Evolutionary conservation across 805 yeast species (phyloP), one percentile per base, ranked within the genome.

Genomic region (Huiozyma naganishii): DNA sequence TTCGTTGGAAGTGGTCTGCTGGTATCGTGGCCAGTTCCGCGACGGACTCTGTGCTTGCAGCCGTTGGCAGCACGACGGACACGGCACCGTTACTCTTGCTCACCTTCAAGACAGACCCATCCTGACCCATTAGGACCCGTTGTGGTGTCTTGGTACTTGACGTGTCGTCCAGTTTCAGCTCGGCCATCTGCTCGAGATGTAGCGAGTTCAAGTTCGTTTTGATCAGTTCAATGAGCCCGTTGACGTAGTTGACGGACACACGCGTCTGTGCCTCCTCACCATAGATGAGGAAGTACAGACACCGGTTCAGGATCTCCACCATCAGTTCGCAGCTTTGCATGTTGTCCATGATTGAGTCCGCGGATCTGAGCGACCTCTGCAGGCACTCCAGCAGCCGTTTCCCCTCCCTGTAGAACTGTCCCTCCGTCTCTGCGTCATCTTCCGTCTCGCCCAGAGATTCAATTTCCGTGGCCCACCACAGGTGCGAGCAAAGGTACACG

Each of bases 401-500:
- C 33, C 75, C 76, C 47, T 70, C 74, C 40, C 75, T 57, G 55
- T 64, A 67, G 46, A 68, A 64, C 29, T 54, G 59, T 11, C 63
- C 59, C 44, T 69, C 75, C 44, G 66, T 69, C 46, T 71, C 74
- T 17, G 23, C 23, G 30, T 54, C 59, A 11, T 64, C 59, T 44
- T 69, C 75, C 44, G 66, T 69, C 46, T 71, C 74, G 6, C 74
- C 44, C 62, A 53, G 1, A 63, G 69, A 17, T 72, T 68, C 12
- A 71, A 52, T 48, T 72, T 83, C 88, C 27, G 81, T 78, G 56
- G 90, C 83, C 92, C 95, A 85, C 96, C 96, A 92, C 40, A 92
- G 66, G 63, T 92, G 97, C 1, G 95, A 80, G 37, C 95, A 89
- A 41, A 77, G 64, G 58, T 83, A 86, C 4, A 63, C 95, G 0